Percentiles rank a stretch among this genome's conserved stretches.
Evolutionary conservation across 169 alveolate genomes (phyloP).

Genomic region (Plasmodium billcollinsi): DNA sequence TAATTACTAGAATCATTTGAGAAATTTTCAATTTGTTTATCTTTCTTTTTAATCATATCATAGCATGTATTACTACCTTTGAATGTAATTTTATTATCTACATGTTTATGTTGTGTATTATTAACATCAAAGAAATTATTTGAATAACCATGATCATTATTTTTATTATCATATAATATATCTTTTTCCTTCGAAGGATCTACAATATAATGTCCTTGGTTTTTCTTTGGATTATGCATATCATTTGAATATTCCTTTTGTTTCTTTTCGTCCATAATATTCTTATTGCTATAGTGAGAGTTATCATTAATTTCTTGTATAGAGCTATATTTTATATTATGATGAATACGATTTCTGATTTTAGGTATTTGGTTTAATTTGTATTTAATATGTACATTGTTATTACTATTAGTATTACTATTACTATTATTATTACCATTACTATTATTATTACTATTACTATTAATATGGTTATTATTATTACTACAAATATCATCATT

Average conservation of each 20-base stretch:
- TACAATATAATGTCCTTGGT: not conserved
- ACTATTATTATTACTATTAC: no score
- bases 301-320: conserved; percentile 67
- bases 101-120: not conserved
- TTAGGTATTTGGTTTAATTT: conserved; percentile 39
- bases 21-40: not conserved
- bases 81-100: not conserved
- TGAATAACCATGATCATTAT: conserved; percentile 7
- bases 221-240: conserved; percentile 6
- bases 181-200: conserved; percentile 6
- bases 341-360: conserved; percentile 13
- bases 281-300: not conserved
- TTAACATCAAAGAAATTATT: not conserved
- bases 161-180: not conserved
- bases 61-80: no score
- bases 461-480: no score
- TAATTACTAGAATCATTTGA: conserved; percentile 17
- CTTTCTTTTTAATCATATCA: not conserved
- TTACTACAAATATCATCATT: no score
- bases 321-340: conserved; percentile 69
- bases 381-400: conserved; percentile 45
- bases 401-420: no score
- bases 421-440: no score
- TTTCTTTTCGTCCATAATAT: conserved; percentile 8
- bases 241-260: conserved; percentile 16